A percentile compares a stretch with the other conserved stretches of the same genome.
Evolutionary conservation across 176 grass and related monocot species (phyloP).

Genomic region (Eragrostis nindensis): DNA sequence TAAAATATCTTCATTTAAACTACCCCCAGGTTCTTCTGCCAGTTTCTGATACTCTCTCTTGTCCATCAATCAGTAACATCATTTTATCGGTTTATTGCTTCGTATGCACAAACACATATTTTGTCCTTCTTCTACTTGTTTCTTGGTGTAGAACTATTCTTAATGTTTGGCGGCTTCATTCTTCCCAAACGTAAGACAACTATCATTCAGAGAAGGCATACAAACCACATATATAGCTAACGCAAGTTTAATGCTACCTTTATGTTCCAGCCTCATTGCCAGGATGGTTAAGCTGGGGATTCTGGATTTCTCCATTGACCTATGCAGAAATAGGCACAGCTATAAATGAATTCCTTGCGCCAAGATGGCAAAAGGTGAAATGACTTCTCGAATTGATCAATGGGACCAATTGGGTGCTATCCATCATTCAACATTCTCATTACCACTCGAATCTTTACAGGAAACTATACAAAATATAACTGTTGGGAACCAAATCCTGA

Average conservation of each 20-base stretch:
- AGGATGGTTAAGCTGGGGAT: constrained; percentile 69
- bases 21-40: constrained; percentile 50
- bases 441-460: background rate
- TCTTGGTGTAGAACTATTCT: background rate
- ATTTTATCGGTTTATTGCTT: constrained; percentile 53
- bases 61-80: constrained; percentile 45
- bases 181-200: constrained; percentile 11
- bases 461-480: constrained; percentile 9
- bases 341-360: constrained; percentile 68
- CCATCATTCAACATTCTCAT: background rate
- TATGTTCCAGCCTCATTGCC: constrained; percentile 55
- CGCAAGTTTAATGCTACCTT: background rate
- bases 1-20: background rate
- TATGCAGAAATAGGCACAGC: constrained; percentile 59
- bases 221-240: background rate
- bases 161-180: constrained; percentile 16
- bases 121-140: background rate
- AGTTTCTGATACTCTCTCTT: constrained; percentile 49
- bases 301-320: constrained; percentile 68
- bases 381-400: background rate
- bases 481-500: constrained; percentile 7
- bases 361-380: constrained; percentile 73
- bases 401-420: background rate
- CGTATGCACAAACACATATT: constrained; percentile 40
- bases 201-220: background rate